Conservation (phyloP, 192 early-diverging fungal genomes). For the Phlyctochytrium bullatum region DNA sequence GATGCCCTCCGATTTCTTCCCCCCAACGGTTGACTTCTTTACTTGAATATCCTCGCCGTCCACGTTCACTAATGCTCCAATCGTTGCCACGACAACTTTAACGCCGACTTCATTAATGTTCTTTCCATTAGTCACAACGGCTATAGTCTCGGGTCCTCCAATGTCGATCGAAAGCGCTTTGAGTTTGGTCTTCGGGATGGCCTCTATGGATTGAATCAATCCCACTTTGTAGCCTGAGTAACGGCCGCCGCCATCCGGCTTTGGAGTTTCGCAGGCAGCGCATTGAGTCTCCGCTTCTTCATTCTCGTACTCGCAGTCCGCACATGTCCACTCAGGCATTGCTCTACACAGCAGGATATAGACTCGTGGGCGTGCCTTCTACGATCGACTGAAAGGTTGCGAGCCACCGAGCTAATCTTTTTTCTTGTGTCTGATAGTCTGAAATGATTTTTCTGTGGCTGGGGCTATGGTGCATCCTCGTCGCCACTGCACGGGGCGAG, state of each 20-base stretch:
- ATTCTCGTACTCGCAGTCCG: conserved; percentile 20
- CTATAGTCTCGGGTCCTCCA: background rate
- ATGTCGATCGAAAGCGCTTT: conserved; percentile 3
- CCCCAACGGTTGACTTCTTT: conserved; percentile 16
- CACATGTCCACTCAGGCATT: conserved; percentile 15
- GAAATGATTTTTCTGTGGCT: too few relatives aligned
- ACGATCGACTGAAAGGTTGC: too few relatives aligned
- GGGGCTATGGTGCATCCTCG: too few relatives aligned
- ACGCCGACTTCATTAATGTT: conserved; percentile 13
- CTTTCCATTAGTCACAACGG: conserved; percentile 22
- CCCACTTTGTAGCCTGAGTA: conserved; percentile 14
- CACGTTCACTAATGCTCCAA: conserved; percentile 11
- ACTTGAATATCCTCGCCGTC: conserved; percentile 14
- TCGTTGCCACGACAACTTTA: conserved; percentile 9
- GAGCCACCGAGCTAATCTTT: too few relatives aligned
- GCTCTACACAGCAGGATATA: too few relatives aligned
- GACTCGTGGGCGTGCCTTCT: too few relatives aligned
- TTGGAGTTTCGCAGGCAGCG: conserved; percentile 15
- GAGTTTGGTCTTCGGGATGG: conserved; percentile 11
- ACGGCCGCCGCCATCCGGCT: background rate
- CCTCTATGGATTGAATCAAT: conserved; percentile 11
- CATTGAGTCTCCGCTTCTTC: conserved; percentile 14
- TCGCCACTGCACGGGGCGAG: too few relatives aligned
- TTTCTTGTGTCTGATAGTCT: too few relatives aligned
- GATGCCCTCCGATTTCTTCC: conserved; percentile 13